Evolutionary conservation across 176 grass and related monocot species (phyloP).

Genomic region (Ananas comosus): DNA sequence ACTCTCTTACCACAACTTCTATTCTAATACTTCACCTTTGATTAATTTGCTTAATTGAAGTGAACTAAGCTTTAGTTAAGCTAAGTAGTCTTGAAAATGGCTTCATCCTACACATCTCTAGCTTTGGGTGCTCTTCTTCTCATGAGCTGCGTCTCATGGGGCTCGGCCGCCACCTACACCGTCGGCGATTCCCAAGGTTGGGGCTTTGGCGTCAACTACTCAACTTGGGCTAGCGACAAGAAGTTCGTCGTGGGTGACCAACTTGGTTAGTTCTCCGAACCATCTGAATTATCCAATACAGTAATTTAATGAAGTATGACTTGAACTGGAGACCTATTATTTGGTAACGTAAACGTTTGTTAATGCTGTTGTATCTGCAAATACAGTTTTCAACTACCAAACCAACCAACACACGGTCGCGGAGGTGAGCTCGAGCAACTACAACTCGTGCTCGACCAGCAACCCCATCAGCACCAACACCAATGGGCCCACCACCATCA

Average conservation of each 20-base stretch:
- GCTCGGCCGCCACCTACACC: slow-evolving; percentile 21
- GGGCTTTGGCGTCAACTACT: slow-evolving; percentile 18
- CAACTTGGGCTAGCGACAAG: slow-evolving; percentile 32
- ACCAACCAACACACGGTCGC: slow-evolving; percentile 33
- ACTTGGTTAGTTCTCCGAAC: slow-evolving; percentile 30
- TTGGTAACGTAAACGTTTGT: background rate
- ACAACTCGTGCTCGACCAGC: slow-evolving; percentile 40
- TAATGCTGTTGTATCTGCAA: background rate
- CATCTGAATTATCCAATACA: background rate
- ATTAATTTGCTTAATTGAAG: too few relatives aligned
- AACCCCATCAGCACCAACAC: slow-evolving; percentile 24
- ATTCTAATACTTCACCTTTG: too few relatives aligned
- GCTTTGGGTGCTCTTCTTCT: slow-evolving; percentile 26
- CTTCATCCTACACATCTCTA: background rate
- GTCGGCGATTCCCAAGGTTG: slow-evolving; percentile 58
- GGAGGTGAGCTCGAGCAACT: slow-evolving; percentile 37
- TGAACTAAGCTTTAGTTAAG: too few relatives aligned
- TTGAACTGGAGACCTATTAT: background rate
- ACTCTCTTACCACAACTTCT: too few relatives aligned
- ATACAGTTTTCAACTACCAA: slow-evolving; percentile 51
- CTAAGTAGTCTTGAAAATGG: background rate
- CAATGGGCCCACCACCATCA: slow-evolving; percentile 26
- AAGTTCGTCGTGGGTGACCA: slow-evolving; percentile 31
- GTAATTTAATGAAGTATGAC: background rate
- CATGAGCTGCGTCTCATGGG: slow-evolving; percentile 29